Percentiles rank a stretch among this genome's conserved stretches.
Evolutionary conservation across 2,329 filamentous ascomycete genomes (phyloP).

Genomic region (Calonectria pseudoturangicola): DNA sequence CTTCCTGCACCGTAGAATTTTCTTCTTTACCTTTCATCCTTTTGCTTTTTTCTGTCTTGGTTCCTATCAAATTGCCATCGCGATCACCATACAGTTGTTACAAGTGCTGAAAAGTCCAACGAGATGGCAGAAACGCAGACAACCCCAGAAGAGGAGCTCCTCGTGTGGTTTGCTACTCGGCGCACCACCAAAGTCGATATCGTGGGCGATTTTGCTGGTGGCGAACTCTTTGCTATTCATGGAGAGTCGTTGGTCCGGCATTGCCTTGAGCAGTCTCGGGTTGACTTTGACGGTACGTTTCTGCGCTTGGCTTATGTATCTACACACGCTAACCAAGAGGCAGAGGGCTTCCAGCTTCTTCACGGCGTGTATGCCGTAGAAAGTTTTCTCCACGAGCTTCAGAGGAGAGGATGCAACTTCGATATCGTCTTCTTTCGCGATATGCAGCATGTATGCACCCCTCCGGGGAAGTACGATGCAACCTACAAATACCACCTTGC

Average conservation of each 20-base stretch:
- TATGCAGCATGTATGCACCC: constrained; percentile 73
- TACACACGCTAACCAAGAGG: constrained; percentile 16
- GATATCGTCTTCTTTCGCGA: constrained; percentile 81
- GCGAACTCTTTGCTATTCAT: constrained; percentile 83
- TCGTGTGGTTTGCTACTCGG: constrained; percentile 37
- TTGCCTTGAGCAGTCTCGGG: constrained; percentile 75
- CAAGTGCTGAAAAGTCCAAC: not conserved
- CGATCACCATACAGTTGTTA: not conserved
- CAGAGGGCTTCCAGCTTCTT: constrained; percentile 80
- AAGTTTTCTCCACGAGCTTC: constrained; percentile 76
- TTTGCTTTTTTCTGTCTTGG: not conserved
- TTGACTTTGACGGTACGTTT: constrained; percentile 75
- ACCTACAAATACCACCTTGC: constrained; percentile 75
- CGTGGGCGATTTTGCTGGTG: constrained; percentile 84
- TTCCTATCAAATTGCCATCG: not conserved
- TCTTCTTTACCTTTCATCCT: not conserved
- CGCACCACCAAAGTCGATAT: constrained; percentile 71
- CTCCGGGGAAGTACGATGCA: constrained; percentile 53
- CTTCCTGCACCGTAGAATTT: not conserved
- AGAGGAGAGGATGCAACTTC: constrained; percentile 80
- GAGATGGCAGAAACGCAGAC: not conserved
- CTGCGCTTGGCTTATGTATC: not conserved
- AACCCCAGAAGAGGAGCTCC: constrained; percentile 22
- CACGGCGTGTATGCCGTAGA: constrained; percentile 83
- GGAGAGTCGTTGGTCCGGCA: constrained; percentile 82